Evolutionary conservation across 2,329 filamentous ascomycete species (phyloP), one percentile per base, ranked within the genome.

Genomic region (Fusarium sp.): DNA sequence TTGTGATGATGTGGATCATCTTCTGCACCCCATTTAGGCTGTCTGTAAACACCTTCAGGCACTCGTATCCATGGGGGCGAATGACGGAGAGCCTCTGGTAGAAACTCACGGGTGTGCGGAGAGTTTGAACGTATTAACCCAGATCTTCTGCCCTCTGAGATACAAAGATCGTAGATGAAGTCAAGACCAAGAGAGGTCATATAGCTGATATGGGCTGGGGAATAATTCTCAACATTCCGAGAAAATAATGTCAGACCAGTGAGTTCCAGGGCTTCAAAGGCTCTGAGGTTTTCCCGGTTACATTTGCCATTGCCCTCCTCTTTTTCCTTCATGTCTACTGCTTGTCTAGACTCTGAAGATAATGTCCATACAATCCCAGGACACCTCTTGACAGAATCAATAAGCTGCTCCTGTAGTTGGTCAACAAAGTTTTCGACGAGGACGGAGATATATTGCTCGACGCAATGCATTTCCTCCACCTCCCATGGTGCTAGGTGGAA

Each of bases 381-480:
- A 37, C 17, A n/a, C 2, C 3, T 1, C 3, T 46, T 20, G 9
- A n/a, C 41, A 20, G 30, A 11, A 4, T 26, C n/a, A 7, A 45
- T 32, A 1, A 54, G 14, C 4, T 47, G 14, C 3, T 20, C 44
- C 11, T 47, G 41, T 5, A 54, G 7, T 13, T 37, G 7, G 17
- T 47, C n/a, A 9, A 54, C 14, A 35, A 17, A 28, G 3, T 30
- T 7, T 1, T 30, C 32, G 30, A 54, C 47, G 7, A 47, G 11
- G 14, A 30, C 14, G 2, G 10, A 37, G 13, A 14, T 11, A 10
- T 54, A 39, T 14, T 37, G 17, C 5, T 54, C 30, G 1, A 54
- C 14, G 6, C 41, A 54, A 6, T 19, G 22, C n/a, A 54, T 54
- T 15, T 54, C 51, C 2, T 54, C 22, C 3, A 35, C n/a, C 15